A percentile compares a stretch with the other conserved stretches of the same genome.
Evolutionary conservation across 768 basidiomycete genomes (phyloP).

Genomic region (Lentinula sp.): DNA sequence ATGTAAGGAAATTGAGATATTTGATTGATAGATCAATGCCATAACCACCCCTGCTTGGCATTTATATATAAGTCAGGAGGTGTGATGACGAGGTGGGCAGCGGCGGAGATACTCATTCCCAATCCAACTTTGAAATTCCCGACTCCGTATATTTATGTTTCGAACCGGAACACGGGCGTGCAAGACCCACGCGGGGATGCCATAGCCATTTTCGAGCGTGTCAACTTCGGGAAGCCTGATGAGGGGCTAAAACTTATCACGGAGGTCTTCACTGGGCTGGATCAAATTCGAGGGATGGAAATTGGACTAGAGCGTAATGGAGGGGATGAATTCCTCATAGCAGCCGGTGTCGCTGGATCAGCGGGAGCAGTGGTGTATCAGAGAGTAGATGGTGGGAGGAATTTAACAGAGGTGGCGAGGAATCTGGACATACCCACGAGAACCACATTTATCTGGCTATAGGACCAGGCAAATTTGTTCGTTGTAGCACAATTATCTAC

Average conservation of each 20-base stretch:
- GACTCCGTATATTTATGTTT: conserved; percentile 53
- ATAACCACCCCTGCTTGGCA: too few relatives aligned
- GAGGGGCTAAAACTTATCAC: conserved; percentile 27
- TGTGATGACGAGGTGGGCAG: conserved; percentile 22
- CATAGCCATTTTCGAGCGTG: conserved; percentile 53
- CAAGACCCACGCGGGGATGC: conserved; percentile 48
- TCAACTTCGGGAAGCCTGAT: conserved; percentile 12
- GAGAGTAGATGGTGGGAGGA: conserved; percentile 44
- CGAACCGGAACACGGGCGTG: conserved; percentile 56
- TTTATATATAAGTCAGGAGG: too few relatives aligned
- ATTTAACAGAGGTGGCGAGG: conserved; percentile 42
- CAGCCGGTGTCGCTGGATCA: conserved; percentile 43
- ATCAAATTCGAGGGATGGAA: conserved; percentile 64
- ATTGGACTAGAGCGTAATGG: conserved; percentile 41
- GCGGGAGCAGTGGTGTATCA: conserved; percentile 50
- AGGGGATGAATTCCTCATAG: conserved; percentile 47
- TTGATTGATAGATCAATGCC: too few relatives aligned
- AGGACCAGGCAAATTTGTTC: neutral
- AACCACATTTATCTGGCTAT: conserved; percentile 46
- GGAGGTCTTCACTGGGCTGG: conserved; percentile 57
- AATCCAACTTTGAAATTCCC: conserved; percentile 38
- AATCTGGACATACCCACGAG: conserved; percentile 47
- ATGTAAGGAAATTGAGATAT: too few relatives aligned
- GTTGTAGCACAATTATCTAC: too few relatives aligned
- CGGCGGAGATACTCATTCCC: conserved; percentile 61